Percentiles rank a stretch among this genome's conserved stretches.
These are phyloP conservation scores for Haplographium delicatum DNA, from an alignment of 495 filamentous ascomycete species.

Conservation along the genomic window DNA sequence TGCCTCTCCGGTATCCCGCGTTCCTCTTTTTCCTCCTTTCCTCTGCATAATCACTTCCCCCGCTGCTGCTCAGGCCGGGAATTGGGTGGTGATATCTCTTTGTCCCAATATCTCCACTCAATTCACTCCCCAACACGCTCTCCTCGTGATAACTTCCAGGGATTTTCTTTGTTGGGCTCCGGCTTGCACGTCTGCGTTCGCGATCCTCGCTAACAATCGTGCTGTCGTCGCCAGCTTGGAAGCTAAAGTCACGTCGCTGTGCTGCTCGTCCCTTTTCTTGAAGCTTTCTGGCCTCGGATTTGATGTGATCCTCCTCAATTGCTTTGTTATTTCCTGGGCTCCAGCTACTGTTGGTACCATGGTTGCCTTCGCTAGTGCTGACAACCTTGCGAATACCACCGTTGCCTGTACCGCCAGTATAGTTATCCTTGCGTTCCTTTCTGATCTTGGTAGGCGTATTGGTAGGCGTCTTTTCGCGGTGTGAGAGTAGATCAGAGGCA, in stretches of 20 bases:
- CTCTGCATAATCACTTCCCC: slow-evolving; percentile 39
- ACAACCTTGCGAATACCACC: slow-evolving; percentile 50
- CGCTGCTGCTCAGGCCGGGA: slow-evolving; percentile 55
- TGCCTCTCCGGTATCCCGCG: slow-evolving; percentile 19
- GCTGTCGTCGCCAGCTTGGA: slow-evolving; percentile 38
- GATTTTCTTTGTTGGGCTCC: slow-evolving; percentile 24
- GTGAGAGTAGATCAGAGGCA: slow-evolving; percentile 31
- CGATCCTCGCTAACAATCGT: slow-evolving; percentile 34
- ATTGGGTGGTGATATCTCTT: slow-evolving; percentile 78
- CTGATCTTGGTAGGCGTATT: slow-evolving; percentile 37
- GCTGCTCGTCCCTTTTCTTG: slow-evolving; percentile 36
- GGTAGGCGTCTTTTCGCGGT: slow-evolving; percentile 48
- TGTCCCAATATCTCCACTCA: slow-evolving; percentile 62
- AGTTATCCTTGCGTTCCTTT: slow-evolving; percentile 17
- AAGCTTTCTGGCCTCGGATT: slow-evolving; percentile 41
- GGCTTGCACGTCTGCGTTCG: slow-evolving; percentile 39
- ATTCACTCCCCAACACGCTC: slow-evolving; percentile 27
- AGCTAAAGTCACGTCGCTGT: slow-evolving; percentile 43
- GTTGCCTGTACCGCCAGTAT: slow-evolving; percentile 20
- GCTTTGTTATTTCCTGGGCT: slow-evolving; percentile 26
- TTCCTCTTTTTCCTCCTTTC: slow-evolving; percentile 36
- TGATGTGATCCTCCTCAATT: slow-evolving; percentile 34
- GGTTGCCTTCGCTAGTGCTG: slow-evolving; percentile 41
- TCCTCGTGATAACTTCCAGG: slow-evolving; percentile 16
- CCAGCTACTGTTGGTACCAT: background rate